A percentile compares a stretch with the other conserved stretches of the same genome.
Evolutionary conservation across 2,329 filamentous ascomycete species (phyloP).

Genomic region (Cercospora sojina): DNA sequence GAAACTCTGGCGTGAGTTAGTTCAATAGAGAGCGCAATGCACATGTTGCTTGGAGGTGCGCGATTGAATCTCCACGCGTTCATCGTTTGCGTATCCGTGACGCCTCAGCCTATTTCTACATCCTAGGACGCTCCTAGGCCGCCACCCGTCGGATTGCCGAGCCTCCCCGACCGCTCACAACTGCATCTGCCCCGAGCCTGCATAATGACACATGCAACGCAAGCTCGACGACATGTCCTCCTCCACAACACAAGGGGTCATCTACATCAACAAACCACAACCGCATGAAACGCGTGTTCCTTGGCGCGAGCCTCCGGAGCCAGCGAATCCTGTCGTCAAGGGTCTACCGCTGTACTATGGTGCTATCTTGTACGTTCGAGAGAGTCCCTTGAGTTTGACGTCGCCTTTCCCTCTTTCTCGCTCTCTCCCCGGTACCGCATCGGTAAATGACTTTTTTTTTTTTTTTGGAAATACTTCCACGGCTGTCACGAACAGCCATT

Average conservation of each 20-base stretch:
- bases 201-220: not conserved
- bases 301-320: slow-evolving; percentile 36
- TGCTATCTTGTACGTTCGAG: slow-evolving; percentile 57
- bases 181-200: slow-evolving; percentile 2
- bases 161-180: not conserved
- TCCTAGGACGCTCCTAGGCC: not conserved
- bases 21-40: not conserved
- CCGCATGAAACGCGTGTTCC: slow-evolving; percentile 55
- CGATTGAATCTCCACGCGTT: not conserved
- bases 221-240: slow-evolving; percentile 10
- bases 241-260: slow-evolving; percentile 5
- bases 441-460: not conserved
- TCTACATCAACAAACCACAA: slow-evolving; percentile 19
- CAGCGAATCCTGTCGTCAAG: slow-evolving; percentile 32
- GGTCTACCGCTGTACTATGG: slow-evolving; percentile 56
- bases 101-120: not conserved
- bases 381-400: not conserved
- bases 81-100: not conserved
- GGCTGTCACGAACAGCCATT: not conserved
- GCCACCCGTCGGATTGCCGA: not conserved
- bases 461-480: not conserved
- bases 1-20: not conserved
- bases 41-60: not conserved
- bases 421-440: not conserved
- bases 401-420: not conserved